A percentile compares a stretch with the other conserved stretches of the same genome.
These are phyloP conservation scores for Podosphaera aphanis DNA, from an alignment of 2,329 filamentous ascomycete species.

Conservation along the genomic window DNA sequence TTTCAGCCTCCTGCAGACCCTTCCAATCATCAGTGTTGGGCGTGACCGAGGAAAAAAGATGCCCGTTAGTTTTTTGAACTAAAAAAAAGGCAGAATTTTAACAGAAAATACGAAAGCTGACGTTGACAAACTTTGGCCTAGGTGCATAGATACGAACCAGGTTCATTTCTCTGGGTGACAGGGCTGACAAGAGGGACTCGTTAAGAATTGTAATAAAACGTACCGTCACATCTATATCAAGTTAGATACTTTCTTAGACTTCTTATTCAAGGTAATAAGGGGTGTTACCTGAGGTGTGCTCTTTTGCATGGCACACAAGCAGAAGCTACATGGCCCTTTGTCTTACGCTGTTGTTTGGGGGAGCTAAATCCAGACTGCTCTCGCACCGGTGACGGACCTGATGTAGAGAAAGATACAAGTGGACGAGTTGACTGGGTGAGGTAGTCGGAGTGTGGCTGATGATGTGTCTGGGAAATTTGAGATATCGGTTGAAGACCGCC, in stretches of 20 bases:
- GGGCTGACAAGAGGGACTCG: background rate
- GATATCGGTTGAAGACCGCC: slow-evolving; percentile 8
- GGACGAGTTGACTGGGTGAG: background rate
- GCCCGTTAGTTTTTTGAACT: no score
- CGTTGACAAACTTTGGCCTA: background rate
- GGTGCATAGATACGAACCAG: no score
- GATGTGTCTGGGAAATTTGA: slow-evolving; percentile 7
- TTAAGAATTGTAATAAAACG: slow-evolving; percentile 17
- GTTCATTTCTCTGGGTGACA: background rate
- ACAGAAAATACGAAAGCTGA: no score
- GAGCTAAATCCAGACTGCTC: slow-evolving; percentile 27
- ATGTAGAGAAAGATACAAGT: slow-evolving; percentile 1
- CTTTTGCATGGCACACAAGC: slow-evolving; percentile 71
- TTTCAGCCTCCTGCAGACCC: background rate
- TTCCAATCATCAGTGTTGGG: background rate
- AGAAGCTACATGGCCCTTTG: slow-evolving; percentile 62
- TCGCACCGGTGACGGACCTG: slow-evolving; percentile 17
- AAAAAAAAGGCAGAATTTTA: no score
- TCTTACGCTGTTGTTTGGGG: slow-evolving; percentile 39
- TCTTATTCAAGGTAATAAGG: background rate
- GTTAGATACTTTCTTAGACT: slow-evolving; percentile 15
- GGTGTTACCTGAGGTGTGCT: slow-evolving; percentile 43
- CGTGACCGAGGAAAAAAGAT: no score
- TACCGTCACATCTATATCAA: slow-evolving; percentile 35
- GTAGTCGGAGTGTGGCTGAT: slow-evolving; percentile 7